Base-by-base conservation (phyloP, 2,329 filamentous ascomycete genomes). In the Claviceps digitariae region DNA sequence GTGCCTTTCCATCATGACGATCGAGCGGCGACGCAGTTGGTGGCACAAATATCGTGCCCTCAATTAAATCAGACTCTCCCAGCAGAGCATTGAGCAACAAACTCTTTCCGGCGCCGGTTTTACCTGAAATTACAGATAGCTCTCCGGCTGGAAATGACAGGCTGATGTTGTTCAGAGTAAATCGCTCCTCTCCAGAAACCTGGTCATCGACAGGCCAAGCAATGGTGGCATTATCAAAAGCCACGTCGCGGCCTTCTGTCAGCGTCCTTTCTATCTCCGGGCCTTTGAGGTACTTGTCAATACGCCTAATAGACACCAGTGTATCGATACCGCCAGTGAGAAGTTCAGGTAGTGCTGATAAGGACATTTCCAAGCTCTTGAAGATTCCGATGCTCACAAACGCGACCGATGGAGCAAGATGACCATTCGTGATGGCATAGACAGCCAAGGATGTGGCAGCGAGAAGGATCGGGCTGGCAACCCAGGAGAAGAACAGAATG, bases 321-420 rank as follows among this genome's bases (percentile, higher is more conserved):
- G 85, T 83, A 60, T 93, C 87, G 27, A 90, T 71, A 1, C 78
- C 72, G 56, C 85, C 78, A 0, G 85, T 84, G 0, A 84, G 82
- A 43, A 90, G 70, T 62, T 90, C 86, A 0, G 87, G 87, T 17
- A 93, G 70, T 44, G 86, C 73, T 0, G 82, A 82, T 1, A 93
- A 69, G 0, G 84, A 82, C 23, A 83, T 73, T 63, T 93, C 87
- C 23, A 93, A 74, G n/a, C 79, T 76, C 55, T 79, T 80, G 66
- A 93, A 88, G 47, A 90, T 75, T 10, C 83, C 81, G 40, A 90
- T 81, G 29, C 84, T 83, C 27, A 88, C 88, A 59, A 93, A 93
- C 2, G 87, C 87, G 12, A 90, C 77, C 0, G 86, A 88, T 0
- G 87, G 83, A 1, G 76, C 74, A 10, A 93, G 71, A 0, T 72